These are phyloP conservation scores for Trichoderma gamsii DNA, from an alignment of 495 filamentous ascomycete genomes.

Conservation along the genomic window DNA sequence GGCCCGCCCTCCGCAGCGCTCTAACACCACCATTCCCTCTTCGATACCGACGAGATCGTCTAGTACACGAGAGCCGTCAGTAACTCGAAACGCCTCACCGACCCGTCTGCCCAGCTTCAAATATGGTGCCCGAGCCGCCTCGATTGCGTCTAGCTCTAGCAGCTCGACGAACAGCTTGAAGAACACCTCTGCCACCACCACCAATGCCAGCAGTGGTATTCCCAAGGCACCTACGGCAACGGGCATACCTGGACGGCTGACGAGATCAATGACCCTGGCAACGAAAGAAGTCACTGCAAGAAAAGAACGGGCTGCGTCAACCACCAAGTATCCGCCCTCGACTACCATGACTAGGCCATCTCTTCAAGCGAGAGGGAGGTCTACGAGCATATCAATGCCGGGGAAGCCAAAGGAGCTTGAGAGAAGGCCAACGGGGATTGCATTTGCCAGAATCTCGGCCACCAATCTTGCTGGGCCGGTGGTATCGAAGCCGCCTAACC, in stretches of 20 bases:
- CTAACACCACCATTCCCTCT: not conserved
- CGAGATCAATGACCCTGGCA: constrained; percentile 9
- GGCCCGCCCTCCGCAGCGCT: not conserved
- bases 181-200: constrained; percentile 19
- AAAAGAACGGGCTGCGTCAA: not conserved
- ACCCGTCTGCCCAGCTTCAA: constrained; percentile 42
- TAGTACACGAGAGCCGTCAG: not conserved
- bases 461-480: constrained; percentile 34
- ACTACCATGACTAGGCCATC: constrained; percentile 9
- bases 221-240: constrained; percentile 19
- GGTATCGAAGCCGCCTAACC: constrained; percentile 28
- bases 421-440: constrained; percentile 15
- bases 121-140: constrained; percentile 27
- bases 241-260: constrained; percentile 8
- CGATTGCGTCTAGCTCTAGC: constrained; percentile 20
- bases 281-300: constrained; percentile 7
- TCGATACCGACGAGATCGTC: not conserved
- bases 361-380: constrained; percentile 16
- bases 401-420: constrained; percentile 22
- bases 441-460: constrained; percentile 25
- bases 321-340: constrained; percentile 16
- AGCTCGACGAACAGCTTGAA: constrained; percentile 16
- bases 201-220: constrained; percentile 20
- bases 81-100: constrained; percentile 32
- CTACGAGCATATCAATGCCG: constrained; percentile 18